Conservation (phyloP, 2,329 filamentous ascomycete species). For the Alternaria sp. region DNA sequence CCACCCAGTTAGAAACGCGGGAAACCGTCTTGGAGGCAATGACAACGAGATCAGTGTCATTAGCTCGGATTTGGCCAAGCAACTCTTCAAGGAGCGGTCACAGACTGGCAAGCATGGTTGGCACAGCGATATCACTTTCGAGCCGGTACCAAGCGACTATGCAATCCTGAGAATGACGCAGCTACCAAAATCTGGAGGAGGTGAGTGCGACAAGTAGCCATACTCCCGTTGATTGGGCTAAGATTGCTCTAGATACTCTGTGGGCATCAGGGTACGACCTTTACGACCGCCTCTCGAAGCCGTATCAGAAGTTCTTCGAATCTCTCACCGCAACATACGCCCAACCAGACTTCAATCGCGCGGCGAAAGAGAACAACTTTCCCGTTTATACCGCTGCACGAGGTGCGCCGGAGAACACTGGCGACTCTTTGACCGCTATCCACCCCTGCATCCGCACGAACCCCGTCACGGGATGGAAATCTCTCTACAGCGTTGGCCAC, state of each 20-base stretch:
- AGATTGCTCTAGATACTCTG: slow-evolving; percentile 33
- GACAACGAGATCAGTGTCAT: slow-evolving; percentile 51
- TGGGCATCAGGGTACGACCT: slow-evolving; percentile 51
- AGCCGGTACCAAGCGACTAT: slow-evolving; percentile 49
- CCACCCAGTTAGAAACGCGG: slow-evolving; percentile 61
- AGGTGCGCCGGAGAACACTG: slow-evolving; percentile 63
- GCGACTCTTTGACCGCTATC: slow-evolving; percentile 55
- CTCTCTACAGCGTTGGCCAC: slow-evolving; percentile 56
- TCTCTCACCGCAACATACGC: slow-evolving; percentile 54
- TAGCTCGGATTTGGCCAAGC: slow-evolving; percentile 43
- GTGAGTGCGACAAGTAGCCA: slow-evolving; percentile 46
- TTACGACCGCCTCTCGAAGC: slow-evolving; percentile 57
- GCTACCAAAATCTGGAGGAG: slow-evolving; percentile 46
- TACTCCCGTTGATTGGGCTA: background rate
- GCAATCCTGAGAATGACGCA: slow-evolving; percentile 44
- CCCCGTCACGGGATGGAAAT: slow-evolving; percentile 47
- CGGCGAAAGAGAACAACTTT: slow-evolving; percentile 49
- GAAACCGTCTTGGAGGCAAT: slow-evolving; percentile 50
- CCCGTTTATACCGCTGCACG: slow-evolving; percentile 56
- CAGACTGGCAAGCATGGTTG: slow-evolving; percentile 60
- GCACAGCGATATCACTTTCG: slow-evolving; percentile 58
- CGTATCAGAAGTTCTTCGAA: slow-evolving; percentile 58
- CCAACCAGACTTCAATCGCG: slow-evolving; percentile 52
- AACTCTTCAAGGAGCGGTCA: slow-evolving; percentile 39
- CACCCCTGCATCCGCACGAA: slow-evolving; percentile 65